phyloP scores from a whole-genome alignment of 306 rosid genomes.

The Vicia sativa region DNA sequence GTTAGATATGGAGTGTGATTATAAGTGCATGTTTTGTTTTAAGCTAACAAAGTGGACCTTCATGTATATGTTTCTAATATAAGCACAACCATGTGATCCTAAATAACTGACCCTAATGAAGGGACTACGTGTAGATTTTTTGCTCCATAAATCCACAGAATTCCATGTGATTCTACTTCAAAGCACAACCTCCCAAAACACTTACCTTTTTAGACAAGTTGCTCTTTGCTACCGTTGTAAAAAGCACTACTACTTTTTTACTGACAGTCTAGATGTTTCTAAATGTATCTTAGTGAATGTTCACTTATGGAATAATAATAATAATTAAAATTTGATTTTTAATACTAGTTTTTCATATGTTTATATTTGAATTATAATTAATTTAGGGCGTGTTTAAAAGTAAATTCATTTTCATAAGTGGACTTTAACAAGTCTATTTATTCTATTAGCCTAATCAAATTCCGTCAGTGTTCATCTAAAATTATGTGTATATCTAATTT shows the following conservation, averaged over 20 bases:
- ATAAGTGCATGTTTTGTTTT: conserved; percentile 59
- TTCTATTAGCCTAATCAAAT: too few relatives aligned
- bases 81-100: conserved; percentile 75
- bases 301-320: too few relatives aligned
- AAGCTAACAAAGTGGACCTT: conserved; percentile 76
- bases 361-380: too few relatives aligned
- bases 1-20: conserved; percentile 71
- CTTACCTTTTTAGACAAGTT: conserved; percentile 19
- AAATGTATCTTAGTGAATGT: too few relatives aligned
- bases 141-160: conserved; percentile 44
- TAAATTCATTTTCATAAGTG: too few relatives aligned
- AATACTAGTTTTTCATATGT: too few relatives aligned
- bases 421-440: too few relatives aligned
- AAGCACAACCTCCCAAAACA: conserved; percentile 22
- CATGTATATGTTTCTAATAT: conserved; percentile 61
- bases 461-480: too few relatives aligned
- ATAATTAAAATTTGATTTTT: too few relatives aligned
- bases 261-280: too few relatives aligned
- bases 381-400: too few relatives aligned
- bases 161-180: conserved; percentile 42
- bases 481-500: too few relatives aligned
- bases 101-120: conserved; percentile 36
- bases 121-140: conserved; percentile 28
- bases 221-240: neutral
- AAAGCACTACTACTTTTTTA: neutral